Base-by-base conservation (phyloP, 2,329 filamentous ascomycete genomes). In the Penicillium janthinellum region DNA sequence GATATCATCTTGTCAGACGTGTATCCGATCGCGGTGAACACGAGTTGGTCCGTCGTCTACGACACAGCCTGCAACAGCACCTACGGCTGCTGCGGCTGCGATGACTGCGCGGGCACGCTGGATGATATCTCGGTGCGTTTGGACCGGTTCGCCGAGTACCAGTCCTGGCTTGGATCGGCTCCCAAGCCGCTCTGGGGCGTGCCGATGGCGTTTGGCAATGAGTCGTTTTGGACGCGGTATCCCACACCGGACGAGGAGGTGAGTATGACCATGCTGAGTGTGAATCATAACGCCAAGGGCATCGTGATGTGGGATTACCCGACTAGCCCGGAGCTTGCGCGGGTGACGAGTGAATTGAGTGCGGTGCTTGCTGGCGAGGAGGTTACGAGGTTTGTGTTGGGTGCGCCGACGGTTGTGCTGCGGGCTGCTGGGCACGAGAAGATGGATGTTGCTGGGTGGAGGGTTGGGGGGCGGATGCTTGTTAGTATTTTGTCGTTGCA, bases 61-160 rank as follows among this genome's bases (percentile, higher is more conserved):
- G 77, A 79, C 59, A 88, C 85, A 0, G 71, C 73, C 0, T 86
- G 83, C 70, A 88, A 88, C 71, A 60, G 73, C 3, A 88, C 85
- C 0, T 83, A 86, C 54, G 86, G 86, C 62, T 83, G 84, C 73
- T 87, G 85, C 73, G 86, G 86, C 8, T 88, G 86, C 71, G 86
- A 88, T 68, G 82, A 84, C 71, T 88, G 86, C 70, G 64, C 71
- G 2, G 84, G 83, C 54, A 70, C 69, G n/a, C 76, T 87, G 17
- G 75, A 78, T 20, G 86, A 88, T 66, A 81, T 88, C 28, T 71
- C 76, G 0, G 69, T 68, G 7, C 77, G 81, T 1, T 67, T 83
- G 1, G 78, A 83, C 51, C 65, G 70, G 1, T 77, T 79, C 37
- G 67, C 71, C 17, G 63, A 67, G 5, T 83, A 80, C 57, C 77